Evolutionary conservation across 73 alveolate genomes (phyloP).

Genomic region (Tetrahymena thermophila): DNA sequence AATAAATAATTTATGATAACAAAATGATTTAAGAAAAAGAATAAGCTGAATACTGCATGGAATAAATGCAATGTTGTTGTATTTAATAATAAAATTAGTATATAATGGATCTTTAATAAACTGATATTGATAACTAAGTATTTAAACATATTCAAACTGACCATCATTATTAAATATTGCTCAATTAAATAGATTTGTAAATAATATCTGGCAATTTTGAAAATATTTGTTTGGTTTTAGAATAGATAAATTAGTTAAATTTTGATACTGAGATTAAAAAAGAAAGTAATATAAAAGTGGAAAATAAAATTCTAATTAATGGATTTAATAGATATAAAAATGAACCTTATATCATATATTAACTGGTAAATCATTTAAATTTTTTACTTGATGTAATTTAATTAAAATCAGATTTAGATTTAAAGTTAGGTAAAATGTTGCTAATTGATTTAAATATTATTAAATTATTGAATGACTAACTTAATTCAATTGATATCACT

Average conservation of each 20-base stretch:
- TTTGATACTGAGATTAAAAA: not conserved
- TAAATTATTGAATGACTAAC: not conserved
- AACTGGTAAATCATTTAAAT: not conserved
- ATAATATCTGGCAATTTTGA: not conserved
- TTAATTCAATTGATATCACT: not conserved
- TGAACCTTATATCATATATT: not conserved
- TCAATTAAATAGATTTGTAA: not conserved
- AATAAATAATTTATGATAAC: not conserved
- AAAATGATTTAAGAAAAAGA: not conserved
- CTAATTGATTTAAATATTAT: not conserved
- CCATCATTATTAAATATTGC: not conserved
- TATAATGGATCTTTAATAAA: no score
- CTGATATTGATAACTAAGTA: not conserved
- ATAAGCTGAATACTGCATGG: no score
- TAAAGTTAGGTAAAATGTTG: no score
- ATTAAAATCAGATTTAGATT: not conserved
- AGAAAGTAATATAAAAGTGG: not conserved
- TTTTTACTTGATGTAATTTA: not conserved
- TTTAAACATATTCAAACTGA: no score
- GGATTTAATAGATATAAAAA: not conserved
- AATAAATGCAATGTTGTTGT: no score
- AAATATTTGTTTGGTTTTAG: not conserved
- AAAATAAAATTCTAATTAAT: no score
- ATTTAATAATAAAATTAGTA: no score
- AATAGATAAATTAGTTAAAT: no score